These are phyloP conservation scores for Nakaseomyces nivariensis DNA, from an alignment of 1,139 yeast species.

Conservation along the genomic window DNA sequence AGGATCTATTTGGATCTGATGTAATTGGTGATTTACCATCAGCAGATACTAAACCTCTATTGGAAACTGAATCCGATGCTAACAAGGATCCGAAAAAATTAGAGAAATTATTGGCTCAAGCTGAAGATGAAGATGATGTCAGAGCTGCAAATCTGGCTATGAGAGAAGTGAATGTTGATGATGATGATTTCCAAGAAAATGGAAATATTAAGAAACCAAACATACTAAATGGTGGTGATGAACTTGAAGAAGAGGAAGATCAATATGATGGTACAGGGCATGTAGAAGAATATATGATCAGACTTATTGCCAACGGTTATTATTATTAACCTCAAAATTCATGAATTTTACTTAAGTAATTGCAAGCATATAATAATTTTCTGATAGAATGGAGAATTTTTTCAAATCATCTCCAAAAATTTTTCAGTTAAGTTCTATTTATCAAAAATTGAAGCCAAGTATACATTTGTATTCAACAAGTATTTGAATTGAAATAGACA, in stretches of 20 bases:
- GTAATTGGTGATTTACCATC: slow-evolving; percentile 29
- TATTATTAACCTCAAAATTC: slow-evolving; percentile 31
- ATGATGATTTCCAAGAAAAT: slow-evolving; percentile 65
- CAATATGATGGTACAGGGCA: slow-evolving; percentile 79
- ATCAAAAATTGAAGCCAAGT: no score
- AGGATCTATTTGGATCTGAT: slow-evolving; percentile 71
- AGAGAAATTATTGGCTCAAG: slow-evolving; percentile 71
- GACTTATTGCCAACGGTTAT: slow-evolving; percentile 76
- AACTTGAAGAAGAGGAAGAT: slow-evolving; percentile 28
- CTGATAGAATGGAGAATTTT: no score
- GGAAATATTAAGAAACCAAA: slow-evolving; percentile 6
- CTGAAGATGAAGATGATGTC: slow-evolving; percentile 94
- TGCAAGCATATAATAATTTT: no score
- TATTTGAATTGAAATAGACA: not conserved
- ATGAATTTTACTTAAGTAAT: no score
- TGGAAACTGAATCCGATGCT: slow-evolving; percentile 28
- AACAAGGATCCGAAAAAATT: slow-evolving; percentile 35
- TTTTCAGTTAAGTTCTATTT: not conserved
- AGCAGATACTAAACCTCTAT: slow-evolving; percentile 30
- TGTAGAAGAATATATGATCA: slow-evolving; percentile 92
- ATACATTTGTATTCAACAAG: not conserved
- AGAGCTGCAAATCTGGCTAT: slow-evolving; percentile 84
- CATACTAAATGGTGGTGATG: slow-evolving; percentile 9
- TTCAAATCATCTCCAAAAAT: no score
- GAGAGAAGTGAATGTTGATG: slow-evolving; percentile 76